Percentiles rank a stretch among this genome's conserved stretches.
Evolutionary conservation across 345 rosid species (phyloP).

Genomic region (Jatropha curcas): DNA sequence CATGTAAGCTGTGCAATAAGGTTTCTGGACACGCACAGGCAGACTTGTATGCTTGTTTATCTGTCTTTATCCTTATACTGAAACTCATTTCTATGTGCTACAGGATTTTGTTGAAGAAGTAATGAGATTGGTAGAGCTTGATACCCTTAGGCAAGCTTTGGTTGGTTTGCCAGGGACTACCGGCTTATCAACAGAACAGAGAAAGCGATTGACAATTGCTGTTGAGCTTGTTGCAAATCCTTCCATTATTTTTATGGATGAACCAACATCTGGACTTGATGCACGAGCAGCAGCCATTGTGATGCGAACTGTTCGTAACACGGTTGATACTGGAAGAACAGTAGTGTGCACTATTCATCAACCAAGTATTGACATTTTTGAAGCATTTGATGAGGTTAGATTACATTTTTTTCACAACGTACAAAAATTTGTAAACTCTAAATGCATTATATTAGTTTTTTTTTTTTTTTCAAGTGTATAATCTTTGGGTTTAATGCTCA

Average conservation of each 20-base stretch:
- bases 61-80: conserved; percentile 2
- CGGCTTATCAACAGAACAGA: conserved; percentile 91
- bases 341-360: conserved; percentile 95
- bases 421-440: conserved; percentile 5
- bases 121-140: conserved; percentile 87
- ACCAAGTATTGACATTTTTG: conserved; percentile 91
- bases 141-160: conserved; percentile 61
- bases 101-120: conserved; percentile 97
- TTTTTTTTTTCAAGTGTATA: conserved; percentile 16
- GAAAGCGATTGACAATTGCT: conserved; percentile 89
- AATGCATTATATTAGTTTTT: conserved; percentile 2
- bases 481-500: conserved; percentile 27
- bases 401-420: not conserved
- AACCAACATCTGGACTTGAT: conserved; percentile 97
- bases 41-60: not conserved
- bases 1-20: conserved; percentile 39
- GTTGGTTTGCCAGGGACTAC: conserved; percentile 86
- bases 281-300: conserved; percentile 98
- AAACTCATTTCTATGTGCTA: conserved; percentile 15
- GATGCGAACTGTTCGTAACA: conserved; percentile 91
- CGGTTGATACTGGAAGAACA: conserved; percentile 94
- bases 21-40: not conserved
- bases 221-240: conserved; percentile 98
- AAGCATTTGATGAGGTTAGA: conserved; percentile 89
- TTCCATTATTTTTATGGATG: conserved; percentile 93